Base-by-base conservation (phyloP, 1,284 basidiomycete species). In the Rhodotorula sp. region DNA sequence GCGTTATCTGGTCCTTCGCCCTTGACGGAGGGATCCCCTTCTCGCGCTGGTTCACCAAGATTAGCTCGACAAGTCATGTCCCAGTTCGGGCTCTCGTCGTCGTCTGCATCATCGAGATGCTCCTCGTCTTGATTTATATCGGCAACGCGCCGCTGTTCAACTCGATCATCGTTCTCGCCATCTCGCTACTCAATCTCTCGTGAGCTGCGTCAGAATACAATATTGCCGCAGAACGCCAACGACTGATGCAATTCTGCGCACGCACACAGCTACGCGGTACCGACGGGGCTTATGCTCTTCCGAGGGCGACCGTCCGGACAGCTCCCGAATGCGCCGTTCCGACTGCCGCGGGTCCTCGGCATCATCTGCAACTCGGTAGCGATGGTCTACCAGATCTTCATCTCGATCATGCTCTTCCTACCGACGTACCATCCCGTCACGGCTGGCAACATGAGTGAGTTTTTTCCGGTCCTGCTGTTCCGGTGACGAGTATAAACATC, bases 401-500 rank as follows among this genome's bases (percentile, higher is more conserved):
- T 66, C 58, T 66, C 64, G 20, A 26, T 60, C 51, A 54, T 66
- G 49, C 64, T 66, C 17, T 66, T 66, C 58, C 53, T 66, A 20
- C 64, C 64, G 15, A 66, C 46, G 7, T 24, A 24, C 22, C 42
- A 37, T 3, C 64, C 64, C 4, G 49, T 54, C n/a, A 55, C 57
- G 29, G 42, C 42, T 22, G 24, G 42, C 2, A 66, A 60, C 58
- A 66, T 66, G 64, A 66, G 64, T 66, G 51, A 49, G 58, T 60
- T 44, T 37, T 15, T 14, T 57, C 0, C 53, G 20, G 3, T 30
- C 42, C 30, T 24, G 24, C 54, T 22, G 3, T 20, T 22, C 60
- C 15, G 3, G 12, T 10, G 12, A 42, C 17, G 1, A 37, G 24
- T n/a, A 12, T n/a, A 53, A 10, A 5, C 4, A 4, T 53, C n/a